Evolutionary conservation across 2,329 filamentous ascomycete genomes (phyloP).

Genomic region (Camillea tinctor): DNA sequence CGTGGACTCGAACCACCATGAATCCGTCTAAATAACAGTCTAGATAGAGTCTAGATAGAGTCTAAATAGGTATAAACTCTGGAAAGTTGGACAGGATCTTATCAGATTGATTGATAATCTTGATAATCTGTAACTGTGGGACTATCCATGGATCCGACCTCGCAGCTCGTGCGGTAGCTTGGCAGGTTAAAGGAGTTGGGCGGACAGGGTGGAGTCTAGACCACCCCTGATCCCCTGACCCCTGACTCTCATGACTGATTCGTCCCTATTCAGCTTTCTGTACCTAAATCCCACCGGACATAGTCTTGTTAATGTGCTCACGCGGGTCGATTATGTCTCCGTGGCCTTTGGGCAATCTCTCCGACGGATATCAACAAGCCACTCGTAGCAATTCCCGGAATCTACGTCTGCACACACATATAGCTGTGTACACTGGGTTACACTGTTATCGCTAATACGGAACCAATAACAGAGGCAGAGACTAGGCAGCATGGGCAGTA

Average conservation of each 20-base stretch:
- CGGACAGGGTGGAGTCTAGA: too few relatives aligned
- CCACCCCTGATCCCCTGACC: neutral
- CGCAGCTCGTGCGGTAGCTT: too few relatives aligned
- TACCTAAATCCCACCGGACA: neutral
- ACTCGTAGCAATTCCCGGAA: neutral
- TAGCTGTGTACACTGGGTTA: neutral
- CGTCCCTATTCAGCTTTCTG: neutral
- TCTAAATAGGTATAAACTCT: neutral
- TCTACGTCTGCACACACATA: too few relatives aligned
- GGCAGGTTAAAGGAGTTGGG: neutral
- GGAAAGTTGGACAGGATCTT: conserved; percentile 20
- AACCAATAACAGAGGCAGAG: neutral
- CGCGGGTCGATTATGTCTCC: neutral
- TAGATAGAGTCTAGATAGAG: neutral
- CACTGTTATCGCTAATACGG: neutral
- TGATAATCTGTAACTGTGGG: neutral
- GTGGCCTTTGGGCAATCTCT: neutral
- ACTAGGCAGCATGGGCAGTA: neutral
- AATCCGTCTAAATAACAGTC: neutral
- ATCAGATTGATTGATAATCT: conserved; percentile 28
- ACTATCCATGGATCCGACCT: conserved; percentile 2
- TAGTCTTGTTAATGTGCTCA: neutral
- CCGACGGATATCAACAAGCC: neutral
- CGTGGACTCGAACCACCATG: conserved; percentile 4
- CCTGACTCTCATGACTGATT: neutral